Conservation (phyloP, 2,329 filamentous ascomycete species). For the Calonectria pseudoturangicola region DNA sequence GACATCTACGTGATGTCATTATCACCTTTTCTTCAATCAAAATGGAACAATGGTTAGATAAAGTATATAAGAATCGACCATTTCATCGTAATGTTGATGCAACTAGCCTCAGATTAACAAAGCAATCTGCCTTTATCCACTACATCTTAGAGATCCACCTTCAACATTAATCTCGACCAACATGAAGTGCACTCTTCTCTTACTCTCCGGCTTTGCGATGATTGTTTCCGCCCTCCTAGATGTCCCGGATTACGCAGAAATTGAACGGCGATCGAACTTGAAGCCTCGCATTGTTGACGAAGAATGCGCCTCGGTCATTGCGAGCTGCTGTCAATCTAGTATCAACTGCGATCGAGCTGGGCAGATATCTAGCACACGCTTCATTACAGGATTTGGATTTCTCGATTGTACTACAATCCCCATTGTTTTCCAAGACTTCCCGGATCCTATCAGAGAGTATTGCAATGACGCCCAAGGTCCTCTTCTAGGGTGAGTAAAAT, state of each 20-base stretch:
- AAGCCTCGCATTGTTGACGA: constrained; percentile 3
- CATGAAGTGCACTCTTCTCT: constrained; percentile 26
- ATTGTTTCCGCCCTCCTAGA: not conserved
- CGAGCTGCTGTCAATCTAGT: constrained; percentile 2
- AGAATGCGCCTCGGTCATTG: constrained; percentile 6
- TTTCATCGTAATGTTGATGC: not conserved
- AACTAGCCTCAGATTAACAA: not conserved
- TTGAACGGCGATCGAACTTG: not conserved
- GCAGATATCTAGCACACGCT: constrained; percentile 11
- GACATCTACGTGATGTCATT: no score
- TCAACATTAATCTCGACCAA: not conserved
- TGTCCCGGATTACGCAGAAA: not conserved
- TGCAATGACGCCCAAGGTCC: constrained; percentile 18
- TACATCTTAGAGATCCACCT: no score
- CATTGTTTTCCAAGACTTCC: not conserved
- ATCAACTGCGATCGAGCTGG: constrained; percentile 4
- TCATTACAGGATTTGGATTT: constrained; percentile 1
- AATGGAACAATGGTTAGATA: not conserved
- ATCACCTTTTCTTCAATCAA: no score
- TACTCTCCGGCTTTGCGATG: not conserved
- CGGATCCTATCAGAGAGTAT: constrained; percentile 16
- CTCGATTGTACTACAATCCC: constrained; percentile 1
- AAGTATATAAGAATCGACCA: not conserved
- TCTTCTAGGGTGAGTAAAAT: not conserved
- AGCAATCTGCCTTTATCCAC: not conserved